These are phyloP conservation scores for Trametes elegans DNA, from an alignment of 768 basidiomycete species.

Conservation along the genomic window DNA sequence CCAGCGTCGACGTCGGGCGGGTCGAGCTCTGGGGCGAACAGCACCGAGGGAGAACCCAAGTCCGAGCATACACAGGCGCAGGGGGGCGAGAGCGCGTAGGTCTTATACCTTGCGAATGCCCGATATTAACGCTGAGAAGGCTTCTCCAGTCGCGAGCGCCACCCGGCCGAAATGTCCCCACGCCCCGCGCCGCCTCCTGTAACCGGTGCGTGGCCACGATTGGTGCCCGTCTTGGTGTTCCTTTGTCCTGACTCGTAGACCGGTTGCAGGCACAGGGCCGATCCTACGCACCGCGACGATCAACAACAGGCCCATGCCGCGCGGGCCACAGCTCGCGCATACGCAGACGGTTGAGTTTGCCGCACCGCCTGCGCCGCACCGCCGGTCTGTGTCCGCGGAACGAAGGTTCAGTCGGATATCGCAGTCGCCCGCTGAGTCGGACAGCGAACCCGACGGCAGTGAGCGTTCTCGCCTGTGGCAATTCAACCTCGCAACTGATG, in stretches of 20 bases:
- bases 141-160: constrained; percentile 11
- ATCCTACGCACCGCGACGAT: constrained; percentile 16
- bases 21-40: constrained; percentile 3
- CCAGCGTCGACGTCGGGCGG: constrained; percentile 22
- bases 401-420: constrained; percentile 20
- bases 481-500: too few species aligned
- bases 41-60: constrained; percentile 2
- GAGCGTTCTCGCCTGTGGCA: not conserved
- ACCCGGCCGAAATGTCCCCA: constrained; percentile 5
- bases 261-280: constrained; percentile 1
- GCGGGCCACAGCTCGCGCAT: constrained; percentile 31
- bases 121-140: constrained; percentile 20
- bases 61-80: not conserved
- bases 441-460: constrained; percentile 24
- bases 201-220: constrained; percentile 8
- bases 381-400: constrained; percentile 23
- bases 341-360: constrained; percentile 56
- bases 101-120: not conserved
- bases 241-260: not conserved
- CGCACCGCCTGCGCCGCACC: constrained; percentile 26
- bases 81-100: constrained; percentile 4
- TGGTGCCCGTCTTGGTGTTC: not conserved
- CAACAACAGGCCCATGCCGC: constrained; percentile 10
- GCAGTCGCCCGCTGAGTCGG: constrained; percentile 5
- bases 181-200: constrained; percentile 1